A percentile compares a stretch with the other conserved stretches of the same genome.
phyloP scores from a whole-genome alignment of 176 grass and related monocot genomes.

The Oryza glaberrima region DNA sequence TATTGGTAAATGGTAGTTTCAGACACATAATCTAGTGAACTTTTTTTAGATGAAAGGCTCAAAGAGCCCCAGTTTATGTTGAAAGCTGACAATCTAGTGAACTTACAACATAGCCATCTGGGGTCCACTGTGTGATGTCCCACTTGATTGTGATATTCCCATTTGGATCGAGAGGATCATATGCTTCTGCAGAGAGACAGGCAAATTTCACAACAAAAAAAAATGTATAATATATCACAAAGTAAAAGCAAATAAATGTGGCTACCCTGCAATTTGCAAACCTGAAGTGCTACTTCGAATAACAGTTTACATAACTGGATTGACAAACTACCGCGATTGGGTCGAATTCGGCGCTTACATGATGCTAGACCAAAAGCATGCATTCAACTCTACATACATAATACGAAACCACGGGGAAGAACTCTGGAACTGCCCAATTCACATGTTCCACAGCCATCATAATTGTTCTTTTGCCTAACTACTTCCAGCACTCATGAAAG shows the following conservation, averaged over 20 bases:
- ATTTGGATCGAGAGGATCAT: constrained; percentile 76
- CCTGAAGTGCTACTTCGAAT: constrained; percentile 6
- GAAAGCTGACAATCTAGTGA: neutral
- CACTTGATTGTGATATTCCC: constrained; percentile 89
- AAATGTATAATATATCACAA: neutral
- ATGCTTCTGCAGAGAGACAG: constrained; percentile 57
- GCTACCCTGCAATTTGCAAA: neutral
- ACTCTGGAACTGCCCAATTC: neutral
- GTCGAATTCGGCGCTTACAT: neutral
- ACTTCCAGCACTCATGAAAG: neutral
- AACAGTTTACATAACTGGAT: neutral
- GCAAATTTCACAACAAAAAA: constrained; percentile 18
- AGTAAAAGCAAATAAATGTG: neutral
- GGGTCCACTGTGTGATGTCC: constrained; percentile 80
- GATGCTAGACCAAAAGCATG: neutral
- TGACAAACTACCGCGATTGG: neutral
- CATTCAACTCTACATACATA: neutral
- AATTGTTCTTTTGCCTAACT: neutral
- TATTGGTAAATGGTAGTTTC: neutral
- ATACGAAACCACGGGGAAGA: neutral
- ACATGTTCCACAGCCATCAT: neutral
- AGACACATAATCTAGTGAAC: neutral
- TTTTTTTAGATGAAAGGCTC: too few species aligned
- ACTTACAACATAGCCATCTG: constrained; percentile 89
- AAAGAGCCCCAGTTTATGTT: too few species aligned